Percentiles rank a stretch among this genome's conserved stretches.
These are phyloP conservation scores for Aspergillus heteromorphus DNA, from an alignment of 495 filamentous ascomycete species.

Conservation along the genomic window DNA sequence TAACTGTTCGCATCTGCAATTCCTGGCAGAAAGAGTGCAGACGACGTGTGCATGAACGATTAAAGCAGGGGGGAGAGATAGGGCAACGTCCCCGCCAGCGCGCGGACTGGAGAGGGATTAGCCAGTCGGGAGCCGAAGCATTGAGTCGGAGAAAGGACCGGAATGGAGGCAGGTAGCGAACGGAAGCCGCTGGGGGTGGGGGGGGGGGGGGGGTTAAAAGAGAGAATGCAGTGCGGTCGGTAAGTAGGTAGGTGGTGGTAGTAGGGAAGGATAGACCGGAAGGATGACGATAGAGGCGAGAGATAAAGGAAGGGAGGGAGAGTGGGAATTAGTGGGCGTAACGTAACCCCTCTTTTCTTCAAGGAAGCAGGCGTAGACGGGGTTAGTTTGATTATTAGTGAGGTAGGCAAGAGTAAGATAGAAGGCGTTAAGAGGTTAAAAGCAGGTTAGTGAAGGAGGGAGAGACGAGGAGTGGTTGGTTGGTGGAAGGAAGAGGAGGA, in stretches of 20 bases:
- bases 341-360: conserved; percentile 7
- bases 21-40: conserved; percentile 6
- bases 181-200: conserved; percentile 5
- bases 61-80: neutral
- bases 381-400: neutral
- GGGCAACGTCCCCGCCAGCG: conserved; percentile 16
- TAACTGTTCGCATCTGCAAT: conserved; percentile 10
- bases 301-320: neutral
- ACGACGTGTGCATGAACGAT: conserved; percentile 5
- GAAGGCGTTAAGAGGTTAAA: neutral
- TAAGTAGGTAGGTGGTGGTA: too few relatives aligned
- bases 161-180: conserved; percentile 12
- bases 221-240: neutral
- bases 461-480: neutral
- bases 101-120: conserved; percentile 14
- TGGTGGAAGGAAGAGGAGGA: neutral
- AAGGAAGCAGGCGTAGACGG: neutral
- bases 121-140: conserved; percentile 13
- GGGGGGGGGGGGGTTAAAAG: neutral
- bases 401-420: neutral
- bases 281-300: conserved; percentile 4
- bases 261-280: conserved; percentile 1
- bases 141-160: conserved; percentile 14
- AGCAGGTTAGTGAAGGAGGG: neutral
- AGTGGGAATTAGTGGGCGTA: neutral